Base-by-base conservation (phyloP, 108 stramenopile species). In the Nitzschia sp. region DNA sequence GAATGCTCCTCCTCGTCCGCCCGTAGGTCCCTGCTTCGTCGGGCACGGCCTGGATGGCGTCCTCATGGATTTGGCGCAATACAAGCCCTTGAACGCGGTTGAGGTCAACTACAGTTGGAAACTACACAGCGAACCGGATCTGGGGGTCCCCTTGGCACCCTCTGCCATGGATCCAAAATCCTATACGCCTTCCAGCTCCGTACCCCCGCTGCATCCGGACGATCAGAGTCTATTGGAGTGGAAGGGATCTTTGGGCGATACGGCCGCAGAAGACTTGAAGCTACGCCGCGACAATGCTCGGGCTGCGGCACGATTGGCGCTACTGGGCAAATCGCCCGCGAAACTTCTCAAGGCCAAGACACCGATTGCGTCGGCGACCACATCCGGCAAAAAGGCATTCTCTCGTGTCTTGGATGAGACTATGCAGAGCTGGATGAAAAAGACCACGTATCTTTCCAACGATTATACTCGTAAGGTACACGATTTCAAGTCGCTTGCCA, bases 1-100 rank as follows among this genome's bases (percentile, higher is more conserved):
- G 1, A 95, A 95, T 69, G 93, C 93, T 8, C 90, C 93, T 4
- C 93, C 93, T 22, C 83, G 93, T 41, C 93, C 93, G 6, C 93
- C 93, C 22, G 93, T 95, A 16, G 93, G 93, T 16, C 93, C 93
- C 1, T 80, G 79, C 71, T 95, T 95, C 75, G 89, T 95, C 3
- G 93, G 93, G 0, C 61, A 73, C 9, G 85, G 86, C 30, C 66
- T 95, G 22, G 84, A 89, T 36, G 93, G 84, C 11, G 85, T 89
- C 8, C 54, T 95, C 38, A 50, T 70, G 6, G 79, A 88, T 34
- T 75, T 79, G 38, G 79, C 83, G 71, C 75, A 78, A 46, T 95
- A 95, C 84, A 82, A 81, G 61, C 73, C 87, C 0, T 26, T 71
- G 32, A 91, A 94, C 77, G 84, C 92, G 4, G 92, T 94, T 25